Evolutionary conservation across 139 green algal genomes (phyloP).

Genomic region (Closterium sp.): DNA sequence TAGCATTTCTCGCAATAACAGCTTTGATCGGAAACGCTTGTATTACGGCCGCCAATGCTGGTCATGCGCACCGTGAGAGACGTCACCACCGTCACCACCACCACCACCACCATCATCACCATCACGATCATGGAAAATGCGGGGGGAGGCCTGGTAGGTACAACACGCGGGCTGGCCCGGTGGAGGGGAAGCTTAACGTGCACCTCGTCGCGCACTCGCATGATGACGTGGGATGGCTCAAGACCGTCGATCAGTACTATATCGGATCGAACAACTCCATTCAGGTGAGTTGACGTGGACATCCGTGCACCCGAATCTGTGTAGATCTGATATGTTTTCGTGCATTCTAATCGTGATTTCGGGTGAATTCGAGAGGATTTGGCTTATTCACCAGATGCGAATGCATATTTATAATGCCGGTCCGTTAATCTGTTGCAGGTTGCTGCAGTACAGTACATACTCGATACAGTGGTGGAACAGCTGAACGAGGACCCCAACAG

Average conservation of each 20-base stretch:
- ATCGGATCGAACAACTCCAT: slow-evolving; percentile 74
- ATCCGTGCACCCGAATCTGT: not conserved
- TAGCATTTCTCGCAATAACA: not conserved
- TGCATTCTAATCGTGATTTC: not conserved
- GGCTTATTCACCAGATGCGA: not conserved
- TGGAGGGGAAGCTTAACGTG: slow-evolving; percentile 67
- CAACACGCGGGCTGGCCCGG: slow-evolving; percentile 23
- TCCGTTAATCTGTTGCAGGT: slow-evolving; percentile 27
- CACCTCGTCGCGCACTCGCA: slow-evolving; percentile 84
- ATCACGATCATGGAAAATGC: not conserved
- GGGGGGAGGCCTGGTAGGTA: slow-evolving; percentile 5
- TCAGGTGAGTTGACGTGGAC: slow-evolving; percentile 53
- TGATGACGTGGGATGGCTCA: slow-evolving; percentile 87
- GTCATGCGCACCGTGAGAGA: not conserved
- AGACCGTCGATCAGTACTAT: slow-evolving; percentile 89
- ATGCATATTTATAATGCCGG: too few relatives aligned
- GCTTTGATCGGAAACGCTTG: not conserved
- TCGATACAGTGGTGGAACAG: slow-evolving; percentile 72
- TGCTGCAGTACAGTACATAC: slow-evolving; percentile 76
- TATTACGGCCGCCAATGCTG: not conserved
- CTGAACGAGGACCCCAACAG: slow-evolving; percentile 67
- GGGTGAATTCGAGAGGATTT: not conserved
- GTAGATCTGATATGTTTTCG: too few relatives aligned
- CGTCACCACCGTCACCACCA: not conserved
- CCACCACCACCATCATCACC: not conserved